phyloP scores from a whole-genome alignment of 371 early-diverging fungal species.

The Smittium culicis region DNA sequence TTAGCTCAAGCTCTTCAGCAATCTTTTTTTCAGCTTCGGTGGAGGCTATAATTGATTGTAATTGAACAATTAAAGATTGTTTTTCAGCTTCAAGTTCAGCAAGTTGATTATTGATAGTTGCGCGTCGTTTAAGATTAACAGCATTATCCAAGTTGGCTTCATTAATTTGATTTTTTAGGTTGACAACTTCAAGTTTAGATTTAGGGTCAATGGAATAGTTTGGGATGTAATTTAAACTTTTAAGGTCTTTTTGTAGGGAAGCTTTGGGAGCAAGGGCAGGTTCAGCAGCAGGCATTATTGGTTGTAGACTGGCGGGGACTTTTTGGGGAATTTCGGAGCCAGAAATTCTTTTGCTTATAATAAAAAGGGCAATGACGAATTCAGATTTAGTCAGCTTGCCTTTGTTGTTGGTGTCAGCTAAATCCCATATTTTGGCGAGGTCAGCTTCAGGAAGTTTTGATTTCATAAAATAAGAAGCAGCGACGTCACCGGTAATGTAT shows the following conservation, averaged over 20 bases:
- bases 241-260: neutral
- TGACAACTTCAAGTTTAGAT: neutral
- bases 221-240: neutral
- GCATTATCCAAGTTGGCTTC: neutral
- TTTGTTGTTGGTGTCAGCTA: constrained; percentile 35
- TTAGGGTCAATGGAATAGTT: neutral
- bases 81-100: constrained; percentile 17
- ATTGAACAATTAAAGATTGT: constrained; percentile 35
- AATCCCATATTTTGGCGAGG: constrained; percentile 57
- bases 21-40: constrained; percentile 35
- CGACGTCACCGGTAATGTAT: constrained; percentile 39
- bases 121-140: neutral
- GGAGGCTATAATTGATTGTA: constrained; percentile 35
- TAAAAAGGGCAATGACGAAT: constrained; percentile 46
- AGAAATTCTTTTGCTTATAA: constrained; percentile 39
- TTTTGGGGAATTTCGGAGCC: constrained; percentile 25
- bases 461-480: constrained; percentile 56
- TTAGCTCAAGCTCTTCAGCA: constrained; percentile 8
- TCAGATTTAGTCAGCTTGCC: constrained; percentile 36
- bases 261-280: neutral
- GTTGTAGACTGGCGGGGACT: neutral
- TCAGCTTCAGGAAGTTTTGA: constrained; percentile 50
- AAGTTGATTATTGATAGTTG: neutral
- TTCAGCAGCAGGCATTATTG: too few relatives aligned
- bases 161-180: neutral